phyloP scores from a whole-genome alignment of 2,329 filamentous ascomycete genomes.

The Venturia oleaginea region DNA sequence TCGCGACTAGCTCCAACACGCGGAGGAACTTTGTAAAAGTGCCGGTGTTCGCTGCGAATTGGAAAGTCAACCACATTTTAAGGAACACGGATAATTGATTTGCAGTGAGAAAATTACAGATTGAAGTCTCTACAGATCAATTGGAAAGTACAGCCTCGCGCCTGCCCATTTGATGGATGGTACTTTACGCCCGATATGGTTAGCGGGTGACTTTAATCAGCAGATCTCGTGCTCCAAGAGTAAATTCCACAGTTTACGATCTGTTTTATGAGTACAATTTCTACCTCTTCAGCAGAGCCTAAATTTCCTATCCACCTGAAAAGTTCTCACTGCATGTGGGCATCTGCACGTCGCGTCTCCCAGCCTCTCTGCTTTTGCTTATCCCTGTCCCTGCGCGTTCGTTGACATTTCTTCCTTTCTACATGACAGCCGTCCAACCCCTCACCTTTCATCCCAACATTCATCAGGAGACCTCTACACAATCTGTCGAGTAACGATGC shows the following conservation, averaged over 20 bases:
- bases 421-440: too few species aligned
- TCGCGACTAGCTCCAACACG: too few species aligned
- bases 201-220: background rate
- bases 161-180: background rate
- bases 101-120: background rate
- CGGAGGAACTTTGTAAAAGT: background rate
- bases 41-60: background rate
- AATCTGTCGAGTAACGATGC: background rate
- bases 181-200: background rate
- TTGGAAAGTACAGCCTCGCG: background rate
- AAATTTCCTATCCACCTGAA: background rate
- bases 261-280: background rate
- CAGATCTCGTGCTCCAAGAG: background rate
- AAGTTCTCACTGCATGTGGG: background rate
- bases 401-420: background rate
- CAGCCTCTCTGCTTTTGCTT: background rate
- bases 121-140: background rate
- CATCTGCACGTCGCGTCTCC: background rate
- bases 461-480: too few species aligned
- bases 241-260: background rate
- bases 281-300: background rate
- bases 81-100: background rate
- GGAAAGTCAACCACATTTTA: background rate
- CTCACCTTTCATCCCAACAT: too few species aligned
- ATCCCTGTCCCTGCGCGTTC: too few species aligned